Conservation (phyloP, 2,329 filamentous ascomycete genomes). For the Zymoseptoria pseudotritici region DNA sequence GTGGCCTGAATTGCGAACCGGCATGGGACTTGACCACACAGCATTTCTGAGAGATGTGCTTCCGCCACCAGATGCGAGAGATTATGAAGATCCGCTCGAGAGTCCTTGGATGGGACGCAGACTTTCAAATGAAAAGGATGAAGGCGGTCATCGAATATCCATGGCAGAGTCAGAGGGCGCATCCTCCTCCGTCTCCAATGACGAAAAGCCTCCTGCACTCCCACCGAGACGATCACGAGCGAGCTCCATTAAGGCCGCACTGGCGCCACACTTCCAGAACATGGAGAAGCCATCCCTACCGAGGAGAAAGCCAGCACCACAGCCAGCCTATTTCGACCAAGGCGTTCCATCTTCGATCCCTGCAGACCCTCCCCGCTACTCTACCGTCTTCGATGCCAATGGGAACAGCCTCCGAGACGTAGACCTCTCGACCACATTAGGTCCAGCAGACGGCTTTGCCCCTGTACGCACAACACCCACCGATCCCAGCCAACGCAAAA, state of each 20-base stretch:
- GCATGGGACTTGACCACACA: slow-evolving; percentile 33
- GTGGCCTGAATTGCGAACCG: slow-evolving; percentile 39
- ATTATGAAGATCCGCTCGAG: slow-evolving; percentile 45
- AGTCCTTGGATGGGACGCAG: slow-evolving; percentile 10
- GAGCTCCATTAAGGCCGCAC: slow-evolving; percentile 13
- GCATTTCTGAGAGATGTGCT: slow-evolving; percentile 35
- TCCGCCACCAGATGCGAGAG: slow-evolving; percentile 32
- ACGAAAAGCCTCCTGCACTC: slow-evolving; percentile 27
- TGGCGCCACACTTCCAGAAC: slow-evolving; percentile 13
- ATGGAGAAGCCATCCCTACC: slow-evolving; percentile 13
- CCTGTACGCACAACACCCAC: slow-evolving; percentile 8
- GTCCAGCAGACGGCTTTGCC: slow-evolving; percentile 35
- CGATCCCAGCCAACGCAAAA: not conserved
- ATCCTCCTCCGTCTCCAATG: slow-evolving; percentile 5
- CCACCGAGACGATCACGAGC: slow-evolving; percentile 27
- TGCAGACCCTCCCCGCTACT: slow-evolving; percentile 38
- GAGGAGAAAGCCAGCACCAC: slow-evolving; percentile 37
- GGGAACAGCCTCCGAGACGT: slow-evolving; percentile 24
- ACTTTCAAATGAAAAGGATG: slow-evolving; percentile 8
- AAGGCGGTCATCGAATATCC: slow-evolving; percentile 36
- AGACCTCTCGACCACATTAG: slow-evolving; percentile 34
- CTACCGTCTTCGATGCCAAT: slow-evolving; percentile 32
- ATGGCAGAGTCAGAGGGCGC: slow-evolving; percentile 36
- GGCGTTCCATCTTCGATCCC: slow-evolving; percentile 26
- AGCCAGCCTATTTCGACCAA: slow-evolving; percentile 5